Base-by-base conservation (phyloP, 306 rosid genomes). In the Prunus dulcis region DNA sequence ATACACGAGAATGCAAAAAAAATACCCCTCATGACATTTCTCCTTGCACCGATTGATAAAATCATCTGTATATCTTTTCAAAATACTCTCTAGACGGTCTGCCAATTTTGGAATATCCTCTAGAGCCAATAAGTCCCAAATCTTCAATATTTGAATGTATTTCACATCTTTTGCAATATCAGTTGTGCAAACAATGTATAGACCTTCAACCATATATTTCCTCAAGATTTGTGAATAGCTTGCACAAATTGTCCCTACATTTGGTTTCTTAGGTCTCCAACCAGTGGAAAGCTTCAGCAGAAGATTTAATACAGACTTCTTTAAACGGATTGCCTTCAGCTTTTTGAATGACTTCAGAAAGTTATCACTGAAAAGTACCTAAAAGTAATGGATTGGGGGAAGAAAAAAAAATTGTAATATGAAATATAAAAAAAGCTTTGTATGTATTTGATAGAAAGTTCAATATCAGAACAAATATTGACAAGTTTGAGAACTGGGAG, bases 331-430 rank as follows among this genome's bases (percentile, higher is more conserved):
- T 12, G 83, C 79, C 11, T 30, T 73, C 79, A 87, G 30, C 20
- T 77, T 93, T 80, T 82, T 85, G 81, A 93, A 93, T 38, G 96
- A 90, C 83, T 85, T 93, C 3, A 90, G 71, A 78, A 93, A 93
- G 52, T 83, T 78, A 79, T 90, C 89, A 56, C 97, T 89, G 78
- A 87, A 93, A 69, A 79, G 34, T 30, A 30, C 34, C 34, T 30
- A 30, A 45, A 46, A 46, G 71, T 12, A 55, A 56, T 19, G 47
- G 27, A 30, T 50, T 9, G n/a, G 41, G 51, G 12, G 47, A 73
- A 50, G 34, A n/a, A n/a, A n/a, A n/a, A n/a, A n/a, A n/a, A n/a
- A n/a, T n/a, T n/a, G n/a, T n/a, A n/a, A n/a, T n/a, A n/a, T n/a
- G 27, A 5, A 8, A 15, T 60, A 34, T 9, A 57, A 57, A 4